Base-by-base conservation (phyloP, 2,329 filamentous ascomycete genomes). In the Gyromitra esculenta region DNA sequence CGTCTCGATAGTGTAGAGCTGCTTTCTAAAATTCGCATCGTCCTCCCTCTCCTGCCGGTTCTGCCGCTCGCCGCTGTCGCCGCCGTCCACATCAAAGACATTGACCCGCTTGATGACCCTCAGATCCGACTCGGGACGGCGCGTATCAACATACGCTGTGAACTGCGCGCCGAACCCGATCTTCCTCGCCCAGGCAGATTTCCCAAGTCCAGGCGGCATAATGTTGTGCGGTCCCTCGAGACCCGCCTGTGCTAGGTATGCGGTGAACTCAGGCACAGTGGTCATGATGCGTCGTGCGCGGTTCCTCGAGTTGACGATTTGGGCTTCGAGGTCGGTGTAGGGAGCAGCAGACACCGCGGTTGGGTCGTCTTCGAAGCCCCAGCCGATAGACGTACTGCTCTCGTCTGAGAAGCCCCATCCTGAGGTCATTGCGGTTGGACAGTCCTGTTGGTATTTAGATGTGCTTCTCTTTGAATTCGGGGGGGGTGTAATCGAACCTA, bases 361-460 rank as follows among this genome's bases (percentile, higher is more conserved):
- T 0, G 9, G 5, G 25, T 66, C 35, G 7, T 48, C 39, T 35
- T 43, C 35, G 35, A 66, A 66, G 8, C 63, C 63, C 63, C 63
- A 66, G 4, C 35, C 48, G 31, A 9, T 8, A 35, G 48, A 5
- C 4, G 63, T 25, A 13, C 9, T 52, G n/a, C 25, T 54, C 25
- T 41, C 48, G 8, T 41, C 57, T 11, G 63, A 66, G 63, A 66
- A 66, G n/a, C 63, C 63, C 63, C 63, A 66, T 66, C 15, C 63
- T 56, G 48, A 8, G 11, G 9, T 50, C 63, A 66, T 66, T 37
- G 9, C 8, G 13, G 18, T 31, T 31, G 21, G 13, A 31, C 3
- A 39, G 15, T 5, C 31, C 31, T 66, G 13, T 0, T 60, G 13
- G 9, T 31, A 43, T 25, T 66, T 66, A 66, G 63, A 31, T 43